Conservation (phyloP, 1,284 basidiomycete species). For the Marasmius tenuissimus region DNA sequence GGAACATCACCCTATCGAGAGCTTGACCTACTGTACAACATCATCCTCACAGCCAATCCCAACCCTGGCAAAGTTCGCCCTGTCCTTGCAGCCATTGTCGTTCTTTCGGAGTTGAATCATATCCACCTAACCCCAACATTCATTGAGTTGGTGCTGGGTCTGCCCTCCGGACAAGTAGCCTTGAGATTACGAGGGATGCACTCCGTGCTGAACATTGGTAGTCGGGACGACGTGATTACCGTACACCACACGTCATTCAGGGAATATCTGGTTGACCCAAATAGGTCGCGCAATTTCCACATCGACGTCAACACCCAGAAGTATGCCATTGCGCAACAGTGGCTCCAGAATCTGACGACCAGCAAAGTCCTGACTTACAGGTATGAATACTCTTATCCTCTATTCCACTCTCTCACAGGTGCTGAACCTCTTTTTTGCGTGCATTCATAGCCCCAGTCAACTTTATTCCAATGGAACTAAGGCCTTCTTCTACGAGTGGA, state of each 20-base stretch:
- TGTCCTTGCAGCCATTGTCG: background rate
- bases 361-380: too few species aligned
- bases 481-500: too few species aligned
- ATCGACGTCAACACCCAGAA: too few species aligned
- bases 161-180: background rate
- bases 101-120: background rate
- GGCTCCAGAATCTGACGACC: too few species aligned
- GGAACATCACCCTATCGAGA: conserved; percentile 3
- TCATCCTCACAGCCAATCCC: conserved; percentile 4
- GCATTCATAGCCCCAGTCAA: too few species aligned
- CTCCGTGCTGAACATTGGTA: background rate
- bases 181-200: background rate
- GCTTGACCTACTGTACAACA: conserved; percentile 9
- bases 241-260: background rate
- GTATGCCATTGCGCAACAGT: too few species aligned
- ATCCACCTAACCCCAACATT: background rate
- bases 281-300: background rate
- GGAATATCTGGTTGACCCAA: background rate
- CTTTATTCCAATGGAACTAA: too few species aligned
- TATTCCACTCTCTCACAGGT: too few species aligned
- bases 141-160: background rate
- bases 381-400: too few species aligned
- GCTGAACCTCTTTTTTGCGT: too few species aligned
- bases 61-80: background rate
- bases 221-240: background rate